Evolutionary conservation across 306 rosid genomes (phyloP), one percentile per base, ranked within the genome.

Genomic region (Dalbergia cochinchinensis): DNA sequence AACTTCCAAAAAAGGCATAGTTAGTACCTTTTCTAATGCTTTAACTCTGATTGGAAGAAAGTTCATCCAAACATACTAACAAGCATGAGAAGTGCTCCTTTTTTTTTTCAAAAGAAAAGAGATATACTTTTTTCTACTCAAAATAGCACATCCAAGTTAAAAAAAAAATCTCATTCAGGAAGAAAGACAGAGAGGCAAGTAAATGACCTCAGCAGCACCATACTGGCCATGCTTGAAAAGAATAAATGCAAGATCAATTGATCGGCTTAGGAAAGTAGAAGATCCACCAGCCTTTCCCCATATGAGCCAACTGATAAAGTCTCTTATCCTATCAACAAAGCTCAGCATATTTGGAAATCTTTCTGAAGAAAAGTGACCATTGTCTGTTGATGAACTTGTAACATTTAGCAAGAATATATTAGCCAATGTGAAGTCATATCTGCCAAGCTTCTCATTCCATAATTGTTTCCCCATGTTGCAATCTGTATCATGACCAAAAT

Each of bases 201-300:
- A 59, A 76, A 66, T 45, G 57, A 95, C 99, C 99, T 95, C 94
- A 65, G 90, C 92, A 63, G 96, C 97, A 79, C 84, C 87, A 66
- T 90, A 95, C 78, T 95, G 99, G 74, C 88, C 90, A 77, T 92
- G 91, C 89, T 90, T 89, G 75, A 95, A 89, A 73, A 95, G 92
- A 76, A 95, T 85, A 55, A 89, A 71, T 31, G 97, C 91, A 79
- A 95, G 97, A 83, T 91, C 94, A 69, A 87, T 85, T 79, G 97
- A 86, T 76, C 91, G 97, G 83, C 78, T 90, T 72, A 92, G 84
- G 84, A 93, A 84, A 48, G 91, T 78, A 76, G 89, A 83, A 64
- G 89, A 82, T 59, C 88, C 93, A 51, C 96, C 88, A 69, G 87
- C 77, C 81, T 85, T 84, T 59, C 94, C 96, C 90, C 91, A 91